Conservation (phyloP, 805 yeast species). For the Tanozyma kutaoensis region DNA sequence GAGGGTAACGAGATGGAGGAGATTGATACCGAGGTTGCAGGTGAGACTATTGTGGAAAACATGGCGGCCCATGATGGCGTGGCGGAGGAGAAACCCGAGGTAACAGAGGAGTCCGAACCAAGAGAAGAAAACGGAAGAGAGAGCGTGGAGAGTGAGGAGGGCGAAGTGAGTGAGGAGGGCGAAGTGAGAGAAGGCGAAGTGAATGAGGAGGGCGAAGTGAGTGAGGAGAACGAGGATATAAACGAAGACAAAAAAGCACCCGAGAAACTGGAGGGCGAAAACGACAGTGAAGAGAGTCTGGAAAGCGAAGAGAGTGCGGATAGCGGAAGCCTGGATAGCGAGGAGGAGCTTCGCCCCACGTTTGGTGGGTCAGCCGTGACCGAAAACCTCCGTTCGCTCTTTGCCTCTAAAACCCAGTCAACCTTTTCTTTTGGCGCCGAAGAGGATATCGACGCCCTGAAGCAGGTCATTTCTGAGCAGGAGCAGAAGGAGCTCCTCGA, state of each 20-base stretch:
- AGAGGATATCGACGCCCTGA: slow-evolving; percentile 8
- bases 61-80: slow-evolving; percentile 12
- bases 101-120: slow-evolving; percentile 1
- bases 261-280: neutral
- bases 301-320: neutral
- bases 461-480: slow-evolving; percentile 3
- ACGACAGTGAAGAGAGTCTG: neutral
- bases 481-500: slow-evolving; percentile 13
- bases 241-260: neutral
- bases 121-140: neutral
- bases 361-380: slow-evolving; percentile 27
- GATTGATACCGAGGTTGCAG: slow-evolving; percentile 12
- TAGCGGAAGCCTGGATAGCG: slow-evolving; percentile 2
- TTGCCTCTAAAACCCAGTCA: slow-evolving; percentile 36
- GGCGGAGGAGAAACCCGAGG: slow-evolving; percentile 6
- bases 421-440: too few species aligned
- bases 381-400: slow-evolving; percentile 38
- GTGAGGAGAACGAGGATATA: slow-evolving; percentile 1
- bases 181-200: slow-evolving; percentile 2
- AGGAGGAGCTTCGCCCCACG: slow-evolving; percentile 41
- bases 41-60: slow-evolving; percentile 16
- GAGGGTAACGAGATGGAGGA: slow-evolving; percentile 25
- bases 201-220: slow-evolving; percentile 1
- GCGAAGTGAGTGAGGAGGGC: neutral
- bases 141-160: neutral